Base-by-base conservation (phyloP, 2,329 filamentous ascomycete genomes). In the Coleophoma crateriformis region DNA sequence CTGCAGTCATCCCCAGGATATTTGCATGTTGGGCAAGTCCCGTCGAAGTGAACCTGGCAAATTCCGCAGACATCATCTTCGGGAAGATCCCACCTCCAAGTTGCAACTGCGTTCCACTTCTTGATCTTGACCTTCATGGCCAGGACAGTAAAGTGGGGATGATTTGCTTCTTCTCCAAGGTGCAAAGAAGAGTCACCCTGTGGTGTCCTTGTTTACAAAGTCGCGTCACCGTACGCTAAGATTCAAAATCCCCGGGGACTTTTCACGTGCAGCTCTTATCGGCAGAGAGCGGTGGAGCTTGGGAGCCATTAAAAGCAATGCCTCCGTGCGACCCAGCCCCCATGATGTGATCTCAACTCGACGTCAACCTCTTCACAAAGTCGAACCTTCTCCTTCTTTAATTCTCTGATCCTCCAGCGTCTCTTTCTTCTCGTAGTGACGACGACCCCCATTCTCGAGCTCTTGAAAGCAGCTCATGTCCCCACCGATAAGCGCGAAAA, bases 11-110 rank as follows among this genome's bases (percentile, higher is more conserved):
- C 94, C 50, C 94, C 94, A 13, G 94, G 94, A 65, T 90, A 97
- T 77, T 95, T 96, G 83, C 94, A 99, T 49, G 90, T 95, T 43
- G 94, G 91, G 74, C 94, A 99, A 22, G 94, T 97, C 52, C 91
- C 92, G 67, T 99, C 94, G 66, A 97, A 99, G 63, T 96, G 88
- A 54, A 95, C 91, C 66, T 95, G 92, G 71, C 94, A 99, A 72
- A 99, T 99, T 61, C 94, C 94, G 62, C 94, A 99, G 55, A 97
- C 91, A 67, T 99, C 92, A 71, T 96, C 92, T 62, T 96, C 90
- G 20, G 92, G 90, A 63, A 97, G 88, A 67, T 97, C 89, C 94
- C 94, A 99, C 57, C 89, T 85, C 94, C 94, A 99, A 49, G 90
- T 92, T 15, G 94, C 94, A 54, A 99, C 90, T 4, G 90, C 88